Conservation (phyloP, 306 rosid species). For the Prunus mongolica region DNA sequence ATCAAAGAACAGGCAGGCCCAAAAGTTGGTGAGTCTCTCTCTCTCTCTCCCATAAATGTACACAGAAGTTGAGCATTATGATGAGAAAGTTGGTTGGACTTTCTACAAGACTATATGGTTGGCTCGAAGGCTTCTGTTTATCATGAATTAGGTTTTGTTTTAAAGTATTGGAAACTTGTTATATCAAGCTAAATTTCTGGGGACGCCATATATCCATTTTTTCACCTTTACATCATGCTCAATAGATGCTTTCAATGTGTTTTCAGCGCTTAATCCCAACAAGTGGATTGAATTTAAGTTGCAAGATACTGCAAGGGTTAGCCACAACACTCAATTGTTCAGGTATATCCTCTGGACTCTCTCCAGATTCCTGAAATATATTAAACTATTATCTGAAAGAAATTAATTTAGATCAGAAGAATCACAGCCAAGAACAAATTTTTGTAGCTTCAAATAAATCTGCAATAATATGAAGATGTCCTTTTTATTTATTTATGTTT, state of each 20-base stretch:
- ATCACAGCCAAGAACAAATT: background rate
- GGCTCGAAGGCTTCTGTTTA: background rate
- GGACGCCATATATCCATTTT: background rate
- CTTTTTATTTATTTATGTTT: background rate
- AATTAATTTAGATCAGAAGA: background rate
- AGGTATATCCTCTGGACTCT: conserved; percentile 43
- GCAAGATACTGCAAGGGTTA: conserved; percentile 89
- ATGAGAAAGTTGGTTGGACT: background rate
- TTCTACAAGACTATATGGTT: background rate
- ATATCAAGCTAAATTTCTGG: background rate
- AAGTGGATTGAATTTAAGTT: conserved; percentile 81
- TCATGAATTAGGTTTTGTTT: background rate
- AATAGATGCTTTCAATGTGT: conserved; percentile 4
- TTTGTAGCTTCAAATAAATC: background rate
- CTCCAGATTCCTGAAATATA: background rate
- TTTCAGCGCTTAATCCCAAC: conserved; percentile 68
- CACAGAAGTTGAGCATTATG: background rate
- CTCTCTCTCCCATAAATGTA: background rate
- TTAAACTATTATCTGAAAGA: background rate
- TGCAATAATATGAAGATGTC: background rate
- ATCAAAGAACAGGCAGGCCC: conserved; percentile 35
- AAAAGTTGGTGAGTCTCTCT: conserved; percentile 47
- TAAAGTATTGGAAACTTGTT: background rate
- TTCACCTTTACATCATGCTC: background rate
- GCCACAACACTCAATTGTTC: conserved; percentile 76